Evolutionary conservation across 257 asterid genomes (phyloP).

Genomic region (Anisodus acutangulus): DNA sequence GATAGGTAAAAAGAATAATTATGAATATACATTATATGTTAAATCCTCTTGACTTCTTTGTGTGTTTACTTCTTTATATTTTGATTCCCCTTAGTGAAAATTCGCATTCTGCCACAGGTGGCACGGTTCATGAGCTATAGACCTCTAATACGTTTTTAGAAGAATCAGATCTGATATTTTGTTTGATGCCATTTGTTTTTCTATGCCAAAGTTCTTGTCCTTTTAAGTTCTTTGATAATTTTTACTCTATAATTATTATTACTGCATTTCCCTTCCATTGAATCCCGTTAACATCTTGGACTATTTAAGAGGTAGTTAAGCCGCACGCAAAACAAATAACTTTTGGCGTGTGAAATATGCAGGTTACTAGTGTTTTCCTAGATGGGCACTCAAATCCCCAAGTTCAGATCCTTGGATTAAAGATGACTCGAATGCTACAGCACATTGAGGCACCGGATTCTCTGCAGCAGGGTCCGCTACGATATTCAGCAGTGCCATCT

Average conservation of each 20-base stretch:
- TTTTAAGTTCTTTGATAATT: neutral
- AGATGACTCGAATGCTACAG: constrained; percentile 57
- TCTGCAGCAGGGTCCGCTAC: constrained; percentile 54
- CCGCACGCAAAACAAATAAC: neutral
- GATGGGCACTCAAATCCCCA: constrained; percentile 78
- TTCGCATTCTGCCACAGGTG: neutral
- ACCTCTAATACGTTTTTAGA: neutral
- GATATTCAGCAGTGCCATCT: constrained; percentile 45
- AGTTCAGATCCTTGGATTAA: constrained; percentile 72
- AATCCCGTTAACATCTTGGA: neutral
- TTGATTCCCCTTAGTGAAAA: neutral
- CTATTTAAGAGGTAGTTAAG: constrained; percentile 2
- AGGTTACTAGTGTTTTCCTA: constrained; percentile 70
- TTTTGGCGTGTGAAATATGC: constrained; percentile 24
- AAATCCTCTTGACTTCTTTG: neutral
- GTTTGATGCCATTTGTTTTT: constrained; percentile 19
- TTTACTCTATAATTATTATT: neutral
- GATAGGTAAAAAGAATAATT: neutral
- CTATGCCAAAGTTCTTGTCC: neutral
- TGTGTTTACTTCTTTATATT: neutral
- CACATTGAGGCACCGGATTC: constrained; percentile 59
- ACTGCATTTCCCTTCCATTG: neutral
- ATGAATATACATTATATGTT: no score
- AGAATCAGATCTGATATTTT: neutral
- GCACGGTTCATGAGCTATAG: neutral